Percentiles rank a stretch among this genome's conserved stretches.
Evolutionary conservation across 2,329 filamentous ascomycete species (phyloP).

Genomic region (Pseudopithomyces chartarum): DNA sequence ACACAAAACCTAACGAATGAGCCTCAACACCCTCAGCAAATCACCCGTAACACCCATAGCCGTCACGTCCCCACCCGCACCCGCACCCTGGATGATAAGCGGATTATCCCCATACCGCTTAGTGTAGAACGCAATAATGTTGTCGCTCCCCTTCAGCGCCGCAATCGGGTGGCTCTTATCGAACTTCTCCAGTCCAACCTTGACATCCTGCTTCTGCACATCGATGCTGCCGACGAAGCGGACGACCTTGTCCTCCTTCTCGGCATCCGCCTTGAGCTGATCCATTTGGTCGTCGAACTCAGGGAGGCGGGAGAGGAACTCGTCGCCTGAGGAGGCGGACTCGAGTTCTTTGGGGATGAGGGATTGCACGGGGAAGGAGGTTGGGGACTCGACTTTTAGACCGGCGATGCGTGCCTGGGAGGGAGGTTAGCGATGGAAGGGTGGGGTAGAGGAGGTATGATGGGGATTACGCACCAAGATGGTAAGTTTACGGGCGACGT

Average conservation of each 20-base stretch:
- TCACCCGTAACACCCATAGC: slow-evolving; percentile 98
- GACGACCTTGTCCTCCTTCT: slow-evolving; percentile 87
- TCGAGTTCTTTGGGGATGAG: slow-evolving; percentile 89
- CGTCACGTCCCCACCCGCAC: slow-evolving; percentile 92
- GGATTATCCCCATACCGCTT: slow-evolving; percentile 91
- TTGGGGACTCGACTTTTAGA: slow-evolving; percentile 79
- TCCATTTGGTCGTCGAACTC: slow-evolving; percentile 92
- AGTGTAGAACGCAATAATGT: slow-evolving; percentile 99
- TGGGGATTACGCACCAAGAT: slow-evolving; percentile 62
- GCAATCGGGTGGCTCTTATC: slow-evolving; percentile 90
- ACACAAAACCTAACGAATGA: slow-evolving; percentile 59
- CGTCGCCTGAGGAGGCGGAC: slow-evolving; percentile 73
- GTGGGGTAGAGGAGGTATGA: not conserved
- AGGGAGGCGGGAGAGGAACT: slow-evolving; percentile 81
- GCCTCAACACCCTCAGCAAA: slow-evolving; percentile 82
- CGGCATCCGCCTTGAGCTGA: slow-evolving; percentile 79
- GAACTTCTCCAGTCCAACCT: slow-evolving; percentile 85
- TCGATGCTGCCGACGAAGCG: slow-evolving; percentile 95
- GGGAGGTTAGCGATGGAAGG: not conserved
- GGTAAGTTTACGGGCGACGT: slow-evolving; percentile 94
- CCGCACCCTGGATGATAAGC: slow-evolving; percentile 91
- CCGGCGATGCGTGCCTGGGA: slow-evolving; percentile 74
- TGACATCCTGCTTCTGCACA: slow-evolving; percentile 77
- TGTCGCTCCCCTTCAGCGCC: slow-evolving; percentile 93
- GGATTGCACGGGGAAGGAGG: slow-evolving; percentile 90